Conservation (phyloP, 2,329 filamentous ascomycete genomes). For the Hypoxylon sp. region DNA sequence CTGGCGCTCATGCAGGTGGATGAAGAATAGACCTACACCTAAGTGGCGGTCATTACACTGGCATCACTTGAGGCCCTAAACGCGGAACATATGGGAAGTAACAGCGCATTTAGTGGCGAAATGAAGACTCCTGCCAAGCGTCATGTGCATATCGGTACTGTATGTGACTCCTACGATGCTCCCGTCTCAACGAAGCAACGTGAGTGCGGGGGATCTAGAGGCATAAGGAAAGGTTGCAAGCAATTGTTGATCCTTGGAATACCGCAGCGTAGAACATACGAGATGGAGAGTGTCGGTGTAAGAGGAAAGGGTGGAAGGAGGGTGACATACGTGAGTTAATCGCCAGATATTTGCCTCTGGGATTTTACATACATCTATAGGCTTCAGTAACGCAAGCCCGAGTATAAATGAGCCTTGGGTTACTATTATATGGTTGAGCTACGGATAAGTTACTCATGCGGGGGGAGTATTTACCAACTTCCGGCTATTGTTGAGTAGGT, state of each 20-base stretch:
- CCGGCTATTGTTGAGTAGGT: constrained; percentile 45
- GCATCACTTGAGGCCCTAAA: constrained; percentile 16
- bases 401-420: constrained; percentile 42
- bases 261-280: constrained; percentile 9
- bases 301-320: constrained; percentile 12
- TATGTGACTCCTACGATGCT: constrained; percentile 24
- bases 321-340: constrained; percentile 21
- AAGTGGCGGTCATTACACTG: constrained; percentile 6
- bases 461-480: constrained; percentile 41
- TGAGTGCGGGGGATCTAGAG: constrained; percentile 17
- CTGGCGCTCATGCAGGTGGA: constrained; percentile 15
- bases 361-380: constrained; percentile 20
- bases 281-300: constrained; percentile 18
- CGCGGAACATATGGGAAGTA: constrained; percentile 38
- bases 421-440: constrained; percentile 35
- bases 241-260: constrained; percentile 25
- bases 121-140: constrained; percentile 32
- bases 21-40: constrained; percentile 6
- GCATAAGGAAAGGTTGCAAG: constrained; percentile 8
- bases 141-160: constrained; percentile 37
- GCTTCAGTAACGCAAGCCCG: constrained; percentile 23
- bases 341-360: constrained; percentile 17
- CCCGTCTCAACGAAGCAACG: constrained; percentile 20
- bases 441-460: constrained; percentile 42
- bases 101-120: constrained; percentile 24